Evolutionary conservation across 768 basidiomycete genomes (phyloP).

Genomic region (Termitomyces sp.): DNA sequence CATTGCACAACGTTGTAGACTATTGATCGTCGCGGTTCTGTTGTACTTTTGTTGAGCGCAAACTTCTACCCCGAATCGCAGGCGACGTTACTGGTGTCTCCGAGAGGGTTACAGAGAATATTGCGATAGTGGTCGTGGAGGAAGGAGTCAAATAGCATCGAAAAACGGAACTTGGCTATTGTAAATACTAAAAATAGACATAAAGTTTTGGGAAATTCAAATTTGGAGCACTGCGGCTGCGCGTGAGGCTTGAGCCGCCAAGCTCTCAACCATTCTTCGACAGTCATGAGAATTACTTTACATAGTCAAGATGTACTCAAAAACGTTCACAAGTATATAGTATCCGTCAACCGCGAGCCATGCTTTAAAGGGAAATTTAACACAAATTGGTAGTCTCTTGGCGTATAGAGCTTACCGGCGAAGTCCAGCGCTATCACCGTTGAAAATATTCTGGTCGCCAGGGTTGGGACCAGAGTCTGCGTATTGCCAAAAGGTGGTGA

Average conservation of each 20-base stretch:
- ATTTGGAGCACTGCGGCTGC: not conserved
- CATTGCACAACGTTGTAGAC: constrained; percentile 27
- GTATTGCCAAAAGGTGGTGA: constrained; percentile 57
- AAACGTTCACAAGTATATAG: not conserved
- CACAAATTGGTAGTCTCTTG: not conserved
- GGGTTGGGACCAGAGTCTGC: constrained; percentile 49
- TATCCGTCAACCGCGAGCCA: constrained; percentile 8
- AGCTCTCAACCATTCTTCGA: not conserved
- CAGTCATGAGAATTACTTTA: not conserved
- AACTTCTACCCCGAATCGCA: not conserved
- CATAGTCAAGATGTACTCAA: not conserved
- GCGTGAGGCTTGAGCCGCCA: too few species aligned
- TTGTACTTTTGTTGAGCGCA: not conserved
- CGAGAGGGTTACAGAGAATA: not conserved
- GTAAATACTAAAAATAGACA: not conserved
- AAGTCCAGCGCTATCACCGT: constrained; percentile 42
- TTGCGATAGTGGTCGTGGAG: not conserved
- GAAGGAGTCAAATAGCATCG: not conserved
- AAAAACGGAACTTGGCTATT: not conserved
- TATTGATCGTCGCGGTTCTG: not conserved
- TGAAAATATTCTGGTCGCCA: constrained; percentile 54
- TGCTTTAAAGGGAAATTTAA: not conserved
- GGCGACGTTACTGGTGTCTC: too few species aligned
- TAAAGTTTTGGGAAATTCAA: not conserved
- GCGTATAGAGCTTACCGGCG: constrained; percentile 21